phyloP scores from a whole-genome alignment of 306 rosid species.

The Citrullus mucosospermus region DNA sequence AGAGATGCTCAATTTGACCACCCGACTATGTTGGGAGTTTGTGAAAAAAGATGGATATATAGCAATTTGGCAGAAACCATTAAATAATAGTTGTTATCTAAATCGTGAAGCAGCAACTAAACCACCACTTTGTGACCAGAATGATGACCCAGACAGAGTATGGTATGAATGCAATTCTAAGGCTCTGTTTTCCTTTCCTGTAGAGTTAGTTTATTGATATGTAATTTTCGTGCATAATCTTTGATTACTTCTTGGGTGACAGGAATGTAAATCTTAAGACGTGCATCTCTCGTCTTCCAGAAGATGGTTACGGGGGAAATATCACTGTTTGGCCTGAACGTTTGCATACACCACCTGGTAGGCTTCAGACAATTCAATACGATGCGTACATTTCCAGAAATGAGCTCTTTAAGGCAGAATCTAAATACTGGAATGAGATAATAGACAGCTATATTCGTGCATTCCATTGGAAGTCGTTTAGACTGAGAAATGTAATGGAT shows the following conservation, averaged over 20 bases:
- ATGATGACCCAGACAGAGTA: slow-evolving; percentile 74
- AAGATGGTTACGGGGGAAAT: slow-evolving; percentile 54
- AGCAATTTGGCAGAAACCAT: slow-evolving; percentile 83
- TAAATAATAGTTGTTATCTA: slow-evolving; percentile 66
- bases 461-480: slow-evolving; percentile 47
- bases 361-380: slow-evolving; percentile 64
- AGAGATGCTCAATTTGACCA: slow-evolving; percentile 69
- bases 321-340: slow-evolving; percentile 67
- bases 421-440: slow-evolving; percentile 77
- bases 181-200: not conserved
- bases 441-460: slow-evolving; percentile 46
- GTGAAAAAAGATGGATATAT: slow-evolving; percentile 66
- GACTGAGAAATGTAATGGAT: slow-evolving; percentile 67
- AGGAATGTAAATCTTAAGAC: slow-evolving; percentile 60
- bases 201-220: not conserved
- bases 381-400: slow-evolving; percentile 72
- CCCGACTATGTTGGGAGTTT: slow-evolving; percentile 71
- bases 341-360: slow-evolving; percentile 54
- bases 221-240: not conserved
- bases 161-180: slow-evolving; percentile 32
- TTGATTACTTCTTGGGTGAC: slow-evolving; percentile 8
- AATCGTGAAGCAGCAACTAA: slow-evolving; percentile 33
- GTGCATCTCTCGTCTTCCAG: slow-evolving; percentile 59
- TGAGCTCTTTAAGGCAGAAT: slow-evolving; percentile 65
- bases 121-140: slow-evolving; percentile 61